Evolutionary conservation across 768 basidiomycete species (phyloP).

Genomic region (Lactarius trivialis): DNA sequence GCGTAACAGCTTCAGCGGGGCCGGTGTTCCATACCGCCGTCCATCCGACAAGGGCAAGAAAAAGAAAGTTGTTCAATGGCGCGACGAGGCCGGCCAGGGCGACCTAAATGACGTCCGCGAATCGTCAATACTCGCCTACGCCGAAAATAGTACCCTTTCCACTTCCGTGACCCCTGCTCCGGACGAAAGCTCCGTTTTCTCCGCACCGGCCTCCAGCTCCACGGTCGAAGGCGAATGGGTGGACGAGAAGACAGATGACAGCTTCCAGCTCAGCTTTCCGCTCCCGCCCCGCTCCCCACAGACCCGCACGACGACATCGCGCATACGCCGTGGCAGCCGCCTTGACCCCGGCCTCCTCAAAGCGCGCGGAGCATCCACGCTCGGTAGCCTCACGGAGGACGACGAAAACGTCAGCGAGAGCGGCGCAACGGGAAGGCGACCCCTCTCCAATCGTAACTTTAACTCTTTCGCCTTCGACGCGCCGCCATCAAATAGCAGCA

Average conservation of each 20-base stretch:
- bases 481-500: conserved; percentile 40
- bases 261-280: conserved; percentile 51
- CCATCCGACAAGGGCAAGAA: conserved; percentile 59
- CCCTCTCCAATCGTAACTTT: conserved; percentile 63
- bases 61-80: conserved; percentile 74
- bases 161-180: conserved; percentile 31
- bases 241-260: conserved; percentile 81
- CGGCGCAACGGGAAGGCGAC: conserved; percentile 30
- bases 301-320: conserved; percentile 13
- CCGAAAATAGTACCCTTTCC: conserved; percentile 25
- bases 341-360: conserved; percentile 65
- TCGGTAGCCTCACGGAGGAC: conserved; percentile 65
- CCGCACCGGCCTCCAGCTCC: conserved; percentile 31
- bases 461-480: conserved; percentile 39
- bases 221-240: conserved; percentile 85
- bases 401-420: conserved; percentile 44
- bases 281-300: conserved; percentile 20
- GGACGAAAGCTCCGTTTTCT: conserved; percentile 33
- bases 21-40: conserved; percentile 52
- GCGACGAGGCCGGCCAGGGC: conserved; percentile 79
- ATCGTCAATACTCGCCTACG: conserved; percentile 13
- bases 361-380: conserved; percentile 40
- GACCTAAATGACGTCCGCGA: conserved; percentile 59
- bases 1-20: conserved; percentile 36
- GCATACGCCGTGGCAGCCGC: conserved; percentile 47